Evolutionary conservation across 2,329 filamentous ascomycete genomes (phyloP).

Genomic region (Penicillium sp.): DNA sequence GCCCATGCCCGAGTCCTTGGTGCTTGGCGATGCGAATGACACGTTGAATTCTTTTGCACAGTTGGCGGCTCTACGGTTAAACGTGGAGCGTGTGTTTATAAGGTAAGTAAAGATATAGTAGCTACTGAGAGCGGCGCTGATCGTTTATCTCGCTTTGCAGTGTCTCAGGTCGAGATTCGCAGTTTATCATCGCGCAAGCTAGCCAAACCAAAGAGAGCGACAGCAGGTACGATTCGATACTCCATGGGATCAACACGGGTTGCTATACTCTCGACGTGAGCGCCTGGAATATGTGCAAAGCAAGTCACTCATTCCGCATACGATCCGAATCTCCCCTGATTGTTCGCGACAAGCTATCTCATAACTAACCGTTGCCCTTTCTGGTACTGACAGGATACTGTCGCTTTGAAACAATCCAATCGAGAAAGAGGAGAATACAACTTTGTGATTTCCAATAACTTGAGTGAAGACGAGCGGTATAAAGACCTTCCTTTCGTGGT

Average conservation of each 20-base stretch:
- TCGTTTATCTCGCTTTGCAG: conserved; percentile 1
- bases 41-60: conserved; percentile 21
- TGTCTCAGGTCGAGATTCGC: conserved; percentile 16
- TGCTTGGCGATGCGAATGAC: conserved; percentile 4
- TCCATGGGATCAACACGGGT: neutral
- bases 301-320: neutral
- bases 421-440: conserved; percentile 1
- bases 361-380: neutral
- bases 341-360: neutral
- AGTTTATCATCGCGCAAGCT: conserved; percentile 21
- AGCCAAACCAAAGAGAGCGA: conserved; percentile 3
- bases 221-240: neutral
- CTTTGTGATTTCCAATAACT: conserved; percentile 35
- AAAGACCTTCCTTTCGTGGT: conserved; percentile 35
- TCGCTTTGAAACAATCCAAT: neutral
- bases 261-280: conserved; percentile 9
- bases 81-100: conserved; percentile 15
- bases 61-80: conserved; percentile 16
- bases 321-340: neutral
- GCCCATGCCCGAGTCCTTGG: neutral
- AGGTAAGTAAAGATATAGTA: conserved; percentile 4
- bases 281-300: conserved; percentile 16
- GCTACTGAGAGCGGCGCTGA: neutral
- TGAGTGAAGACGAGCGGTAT: conserved; percentile 38
- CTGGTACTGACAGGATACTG: neutral